Conservation (phyloP, 2,329 filamentous ascomycete genomes). For the Calonectria hongkongensis region DNA sequence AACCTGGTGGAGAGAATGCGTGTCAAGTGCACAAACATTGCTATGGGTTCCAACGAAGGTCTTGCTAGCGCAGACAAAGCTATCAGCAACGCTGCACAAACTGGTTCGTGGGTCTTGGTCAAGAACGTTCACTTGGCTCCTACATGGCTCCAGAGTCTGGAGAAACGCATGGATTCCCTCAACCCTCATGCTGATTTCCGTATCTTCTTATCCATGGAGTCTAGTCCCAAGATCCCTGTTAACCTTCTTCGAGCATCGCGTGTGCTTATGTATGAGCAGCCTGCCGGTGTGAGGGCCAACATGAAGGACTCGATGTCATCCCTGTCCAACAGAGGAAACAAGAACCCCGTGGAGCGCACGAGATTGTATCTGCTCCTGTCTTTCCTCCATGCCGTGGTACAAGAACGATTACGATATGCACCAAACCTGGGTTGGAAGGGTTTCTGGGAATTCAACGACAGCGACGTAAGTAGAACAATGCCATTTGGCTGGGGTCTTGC, state of each 20-base stretch:
- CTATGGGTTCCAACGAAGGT: conserved; percentile 98
- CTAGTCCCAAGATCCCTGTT: conserved; percentile 96
- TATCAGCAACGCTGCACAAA: conserved; percentile 92
- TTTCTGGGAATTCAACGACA: conserved; percentile 99
- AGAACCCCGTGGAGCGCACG: conserved; percentile 91
- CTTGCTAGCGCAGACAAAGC: conserved; percentile 95
- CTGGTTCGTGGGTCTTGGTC: conserved; percentile 96
- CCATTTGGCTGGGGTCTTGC: background rate
- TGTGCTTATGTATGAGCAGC: conserved; percentile 98
- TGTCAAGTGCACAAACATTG: conserved; percentile 94
- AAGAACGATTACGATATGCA: conserved; percentile 95
- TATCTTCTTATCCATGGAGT: conserved; percentile 98
- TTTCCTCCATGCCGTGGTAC: conserved; percentile 96
- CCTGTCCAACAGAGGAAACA: conserved; percentile 83
- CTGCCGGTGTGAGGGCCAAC: conserved; percentile 95
- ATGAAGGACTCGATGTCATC: conserved; percentile 98
- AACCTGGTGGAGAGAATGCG: conserved; percentile 89
- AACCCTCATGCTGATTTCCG: conserved; percentile 96
- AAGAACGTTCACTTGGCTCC: conserved; percentile 99
- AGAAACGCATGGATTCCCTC: conserved; percentile 96
- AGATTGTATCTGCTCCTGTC: conserved; percentile 93
- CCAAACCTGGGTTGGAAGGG: conserved; percentile 97
- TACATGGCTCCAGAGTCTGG: conserved; percentile 96
- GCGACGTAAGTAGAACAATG: conserved; percentile 83
- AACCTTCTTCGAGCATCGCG: conserved; percentile 94